Evolutionary conservation across 2,329 filamentous ascomycete genomes (phyloP).

Genomic region (Xylaria sp.): DNA sequence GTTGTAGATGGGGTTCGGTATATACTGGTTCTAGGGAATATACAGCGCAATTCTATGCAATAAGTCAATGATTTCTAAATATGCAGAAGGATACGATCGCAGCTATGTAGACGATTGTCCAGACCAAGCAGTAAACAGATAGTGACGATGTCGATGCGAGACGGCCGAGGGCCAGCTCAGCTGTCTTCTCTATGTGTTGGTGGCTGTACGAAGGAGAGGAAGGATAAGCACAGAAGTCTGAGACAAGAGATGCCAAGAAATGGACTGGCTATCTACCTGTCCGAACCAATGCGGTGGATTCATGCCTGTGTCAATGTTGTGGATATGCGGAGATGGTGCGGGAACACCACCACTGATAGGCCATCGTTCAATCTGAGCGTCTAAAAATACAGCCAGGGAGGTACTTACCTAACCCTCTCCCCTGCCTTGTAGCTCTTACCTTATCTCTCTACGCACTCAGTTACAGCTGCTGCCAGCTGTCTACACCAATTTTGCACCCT

Average conservation of each 20-base stretch:
- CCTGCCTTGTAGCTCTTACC: background rate
- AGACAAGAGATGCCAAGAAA: background rate
- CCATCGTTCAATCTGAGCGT: background rate
- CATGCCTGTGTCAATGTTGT: background rate
- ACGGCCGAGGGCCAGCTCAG: conserved; percentile 34
- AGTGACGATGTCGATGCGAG: background rate
- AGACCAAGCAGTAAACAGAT: background rate
- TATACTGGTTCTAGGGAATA: background rate
- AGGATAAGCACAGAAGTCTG: background rate
- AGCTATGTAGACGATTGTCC: background rate
- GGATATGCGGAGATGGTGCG: background rate
- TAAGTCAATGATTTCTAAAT: background rate
- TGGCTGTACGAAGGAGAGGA: background rate
- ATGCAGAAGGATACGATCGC: background rate
- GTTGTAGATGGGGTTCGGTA: background rate
- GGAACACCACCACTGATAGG: background rate
- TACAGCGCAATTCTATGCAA: conserved; percentile 6
- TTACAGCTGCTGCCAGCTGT: background rate
- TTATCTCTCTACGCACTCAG: background rate
- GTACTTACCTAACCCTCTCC: background rate
- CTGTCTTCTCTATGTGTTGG: background rate
- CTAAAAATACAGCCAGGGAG: background rate
- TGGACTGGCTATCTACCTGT: background rate
- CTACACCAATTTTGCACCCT: background rate
- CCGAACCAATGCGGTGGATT: background rate